Conservation (phyloP, 345 rosid species). For the Eucalyptus guilfoylei region DNA sequence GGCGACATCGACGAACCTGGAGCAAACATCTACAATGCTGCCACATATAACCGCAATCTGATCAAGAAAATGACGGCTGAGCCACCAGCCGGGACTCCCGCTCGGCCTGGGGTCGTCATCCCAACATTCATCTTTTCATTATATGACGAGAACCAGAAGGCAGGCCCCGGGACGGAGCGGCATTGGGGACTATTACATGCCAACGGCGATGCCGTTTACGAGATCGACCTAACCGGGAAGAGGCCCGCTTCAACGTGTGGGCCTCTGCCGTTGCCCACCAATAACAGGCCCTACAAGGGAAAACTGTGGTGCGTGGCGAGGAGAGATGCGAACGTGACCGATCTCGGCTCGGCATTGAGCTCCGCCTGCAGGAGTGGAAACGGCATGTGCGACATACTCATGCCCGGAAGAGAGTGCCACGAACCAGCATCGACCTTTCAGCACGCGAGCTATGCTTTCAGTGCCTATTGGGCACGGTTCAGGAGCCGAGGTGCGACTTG, state of each 20-base stretch:
- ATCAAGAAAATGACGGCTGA: slow-evolving; percentile 26
- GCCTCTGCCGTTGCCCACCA: slow-evolving; percentile 28
- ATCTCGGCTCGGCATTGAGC: slow-evolving; percentile 20
- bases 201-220: slow-evolving; percentile 33
- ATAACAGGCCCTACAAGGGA: slow-evolving; percentile 43
- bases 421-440: slow-evolving; percentile 31
- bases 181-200: slow-evolving; percentile 60
- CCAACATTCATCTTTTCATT: slow-evolving; percentile 60
- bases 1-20: slow-evolving; percentile 68
- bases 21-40: slow-evolving; percentile 59
- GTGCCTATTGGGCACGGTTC: slow-evolving; percentile 62
- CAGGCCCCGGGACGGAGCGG: slow-evolving; percentile 67
- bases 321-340: slow-evolving; percentile 15
- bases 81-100: slow-evolving; percentile 60
- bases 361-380: slow-evolving; percentile 37
- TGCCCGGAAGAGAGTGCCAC: slow-evolving; percentile 45
- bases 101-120: slow-evolving; percentile 39
- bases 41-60: slow-evolving; percentile 65
- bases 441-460: slow-evolving; percentile 77
- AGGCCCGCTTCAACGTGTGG: slow-evolving; percentile 1
- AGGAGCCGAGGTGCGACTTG: slow-evolving; percentile 45
- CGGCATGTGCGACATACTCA: slow-evolving; percentile 38
- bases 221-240: slow-evolving; percentile 45
- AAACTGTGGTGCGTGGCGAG: slow-evolving; percentile 58
- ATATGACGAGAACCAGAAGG: slow-evolving; percentile 56